phyloP scores from a whole-genome alignment of 768 basidiomycete species.

The Podaxis sp. region DNA sequence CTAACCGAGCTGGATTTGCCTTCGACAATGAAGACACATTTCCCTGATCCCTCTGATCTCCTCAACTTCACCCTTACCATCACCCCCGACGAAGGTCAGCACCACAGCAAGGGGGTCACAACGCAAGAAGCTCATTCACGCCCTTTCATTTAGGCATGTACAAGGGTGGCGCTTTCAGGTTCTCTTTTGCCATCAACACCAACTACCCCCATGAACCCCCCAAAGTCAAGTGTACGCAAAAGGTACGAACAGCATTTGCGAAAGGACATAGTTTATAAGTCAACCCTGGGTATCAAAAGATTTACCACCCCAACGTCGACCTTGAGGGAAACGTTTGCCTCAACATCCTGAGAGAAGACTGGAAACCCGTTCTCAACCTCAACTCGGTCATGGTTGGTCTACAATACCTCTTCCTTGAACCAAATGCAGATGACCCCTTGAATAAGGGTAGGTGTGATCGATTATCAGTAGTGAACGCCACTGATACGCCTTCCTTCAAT shows the following conservation, averaged over 20 bases:
- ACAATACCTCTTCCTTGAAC: constrained; percentile 97
- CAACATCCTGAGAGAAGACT: constrained; percentile 98
- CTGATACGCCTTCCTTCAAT: constrained; percentile 16
- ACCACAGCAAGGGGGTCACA: not conserved
- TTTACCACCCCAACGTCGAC: constrained; percentile 99
- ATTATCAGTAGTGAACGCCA: not conserved
- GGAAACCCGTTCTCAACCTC: constrained; percentile 98
- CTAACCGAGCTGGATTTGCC: constrained; percentile 96
- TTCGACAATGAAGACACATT: constrained; percentile 91
- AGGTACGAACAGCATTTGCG: constrained; percentile 43
- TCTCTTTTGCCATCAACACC: constrained; percentile 94
- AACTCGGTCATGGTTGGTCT: constrained; percentile 98
- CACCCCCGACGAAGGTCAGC: constrained; percentile 90
- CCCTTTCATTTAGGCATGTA: constrained; percentile 76
- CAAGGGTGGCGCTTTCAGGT: constrained; percentile 89
- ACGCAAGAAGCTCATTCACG: not conserved
- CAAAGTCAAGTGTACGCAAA: constrained; percentile 97
- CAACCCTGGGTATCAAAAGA: constrained; percentile 42
- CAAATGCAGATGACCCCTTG: constrained; percentile 96
- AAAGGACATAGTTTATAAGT: not conserved
- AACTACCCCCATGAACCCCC: constrained; percentile 99
- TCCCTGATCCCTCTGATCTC: constrained; percentile 89
- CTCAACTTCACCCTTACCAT: constrained; percentile 96
- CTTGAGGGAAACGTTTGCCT: constrained; percentile 97
- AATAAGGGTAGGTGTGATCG: constrained; percentile 76